These are phyloP conservation scores for Cicer cuneatum DNA, from an alignment of 306 rosid species.

Conservation along the genomic window DNA sequence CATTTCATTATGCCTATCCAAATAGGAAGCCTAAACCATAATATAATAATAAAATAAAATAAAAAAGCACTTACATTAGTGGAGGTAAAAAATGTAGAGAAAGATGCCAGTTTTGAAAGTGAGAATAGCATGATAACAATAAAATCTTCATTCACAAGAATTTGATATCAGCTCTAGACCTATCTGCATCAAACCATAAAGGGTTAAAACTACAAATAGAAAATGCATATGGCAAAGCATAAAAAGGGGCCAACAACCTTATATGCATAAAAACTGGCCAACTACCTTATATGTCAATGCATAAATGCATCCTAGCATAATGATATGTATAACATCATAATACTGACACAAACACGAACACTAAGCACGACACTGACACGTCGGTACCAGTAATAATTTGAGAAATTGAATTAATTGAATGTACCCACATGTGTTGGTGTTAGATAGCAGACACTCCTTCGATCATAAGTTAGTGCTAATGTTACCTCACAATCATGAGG, in stretches of 20 bases:
- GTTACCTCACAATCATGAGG: slow-evolving; percentile 67
- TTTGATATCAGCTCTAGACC: slow-evolving; percentile 62
- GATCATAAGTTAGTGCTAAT: neutral
- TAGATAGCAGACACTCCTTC: too few relatives aligned
- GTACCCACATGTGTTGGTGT: too few relatives aligned
- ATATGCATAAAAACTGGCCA: slow-evolving; percentile 3
- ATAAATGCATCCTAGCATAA: neutral
- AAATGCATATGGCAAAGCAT: slow-evolving; percentile 21
- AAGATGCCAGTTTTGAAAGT: slow-evolving; percentile 63
- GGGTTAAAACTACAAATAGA: slow-evolving; percentile 12
- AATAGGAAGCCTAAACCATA: slow-evolving; percentile 14
- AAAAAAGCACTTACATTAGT: slow-evolving; percentile 60
- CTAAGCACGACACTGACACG: too few relatives aligned
- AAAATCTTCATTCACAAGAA: slow-evolving; percentile 58
- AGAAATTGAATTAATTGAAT: too few relatives aligned
- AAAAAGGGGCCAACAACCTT: neutral
- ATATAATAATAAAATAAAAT: neutral
- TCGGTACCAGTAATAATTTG: too few relatives aligned
- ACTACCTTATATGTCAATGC: slow-evolving; percentile 59
- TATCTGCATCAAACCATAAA: slow-evolving; percentile 52
- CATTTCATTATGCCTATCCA: slow-evolving; percentile 17
- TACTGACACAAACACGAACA: too few relatives aligned
- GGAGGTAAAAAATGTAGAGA: slow-evolving; percentile 54
- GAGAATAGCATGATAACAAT: neutral
- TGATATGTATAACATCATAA: too few relatives aligned